Evolutionary conservation across 768 basidiomycete genomes (phyloP).

Genomic region (Serpula lacrymans): DNA sequence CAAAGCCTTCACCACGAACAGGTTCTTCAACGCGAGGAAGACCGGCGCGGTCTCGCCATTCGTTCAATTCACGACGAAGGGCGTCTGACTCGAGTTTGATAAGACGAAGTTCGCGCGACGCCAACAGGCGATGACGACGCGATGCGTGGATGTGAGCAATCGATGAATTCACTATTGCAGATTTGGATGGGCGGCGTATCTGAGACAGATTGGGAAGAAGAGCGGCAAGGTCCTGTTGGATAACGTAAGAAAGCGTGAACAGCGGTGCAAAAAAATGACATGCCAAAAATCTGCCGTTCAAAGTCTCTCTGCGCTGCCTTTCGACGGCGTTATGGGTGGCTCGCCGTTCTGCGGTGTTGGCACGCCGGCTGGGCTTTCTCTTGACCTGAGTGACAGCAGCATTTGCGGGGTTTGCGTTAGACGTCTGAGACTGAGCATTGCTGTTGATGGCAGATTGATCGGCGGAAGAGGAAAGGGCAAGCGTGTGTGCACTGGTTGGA

Average conservation of each 20-base stretch:
- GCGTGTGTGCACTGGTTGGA: constrained; percentile 31
- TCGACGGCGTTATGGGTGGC: constrained; percentile 98
- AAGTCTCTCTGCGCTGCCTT: constrained; percentile 85
- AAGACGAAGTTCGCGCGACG: constrained; percentile 75
- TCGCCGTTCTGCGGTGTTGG: constrained; percentile 94
- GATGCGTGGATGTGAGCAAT: constrained; percentile 87
- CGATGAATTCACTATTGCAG: constrained; percentile 93
- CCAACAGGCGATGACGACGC: constrained; percentile 76
- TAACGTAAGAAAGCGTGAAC: constrained; percentile 6
- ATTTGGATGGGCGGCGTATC: constrained; percentile 93
- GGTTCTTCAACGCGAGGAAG: constrained; percentile 74
- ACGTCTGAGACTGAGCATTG: constrained; percentile 19
- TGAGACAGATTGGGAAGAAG: constrained; percentile 88
- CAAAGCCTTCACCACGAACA: constrained; percentile 65
- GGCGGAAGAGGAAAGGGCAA: constrained; percentile 33
- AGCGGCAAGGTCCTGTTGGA: constrained; percentile 81
- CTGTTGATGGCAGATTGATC: constrained; percentile 14
- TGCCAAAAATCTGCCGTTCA: constrained; percentile 90
- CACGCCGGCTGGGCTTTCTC: constrained; percentile 82
- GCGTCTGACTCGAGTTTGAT: constrained; percentile 82
- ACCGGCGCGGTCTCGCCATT: constrained; percentile 80
- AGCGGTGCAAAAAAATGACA: constrained; percentile 25
- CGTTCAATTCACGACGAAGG: constrained; percentile 87
- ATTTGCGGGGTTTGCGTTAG: constrained; percentile 15
- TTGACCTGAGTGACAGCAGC: constrained; percentile 44